These are phyloP conservation scores for Mycena belliarum DNA, from an alignment of 768 basidiomycete species.

Conservation along the genomic window DNA sequence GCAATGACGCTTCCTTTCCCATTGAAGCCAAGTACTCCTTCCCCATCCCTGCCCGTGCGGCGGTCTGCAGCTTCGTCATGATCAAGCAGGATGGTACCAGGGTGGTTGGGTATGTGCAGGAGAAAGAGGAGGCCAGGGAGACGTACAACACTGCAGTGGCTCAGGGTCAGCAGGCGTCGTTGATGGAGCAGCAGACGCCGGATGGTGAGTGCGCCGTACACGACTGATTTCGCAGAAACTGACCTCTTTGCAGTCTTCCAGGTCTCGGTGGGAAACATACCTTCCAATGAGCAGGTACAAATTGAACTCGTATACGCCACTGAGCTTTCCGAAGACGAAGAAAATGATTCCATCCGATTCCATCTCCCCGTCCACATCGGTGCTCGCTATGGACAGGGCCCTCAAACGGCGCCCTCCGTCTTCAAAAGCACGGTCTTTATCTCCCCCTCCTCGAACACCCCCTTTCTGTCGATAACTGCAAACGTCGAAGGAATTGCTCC, in stretches of 20 bases:
- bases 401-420: background rate
- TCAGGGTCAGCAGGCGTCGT: slow-evolving; percentile 13
- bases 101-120: slow-evolving; percentile 15
- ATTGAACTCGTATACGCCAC: slow-evolving; percentile 16
- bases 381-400: slow-evolving; percentile 15
- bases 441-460: background rate
- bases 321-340: slow-evolving; percentile 13
- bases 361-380: slow-evolving; percentile 11
- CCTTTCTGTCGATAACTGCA: slow-evolving; percentile 9
- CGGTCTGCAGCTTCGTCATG: slow-evolving; percentile 10
- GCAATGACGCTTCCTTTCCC: slow-evolving; percentile 4
- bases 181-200: slow-evolving; percentile 10
- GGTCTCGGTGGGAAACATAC: slow-evolving; percentile 12
- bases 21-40: slow-evolving; percentile 19
- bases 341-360: slow-evolving; percentile 11
- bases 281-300: slow-evolving; percentile 5
- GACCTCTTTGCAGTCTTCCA: slow-evolving; percentile 13
- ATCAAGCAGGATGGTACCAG: slow-evolving; percentile 18
- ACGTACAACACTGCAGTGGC: slow-evolving; percentile 10
- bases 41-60: slow-evolving; percentile 11
- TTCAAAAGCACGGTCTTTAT: background rate
- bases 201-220: slow-evolving; percentile 8
- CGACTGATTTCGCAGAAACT: background rate
- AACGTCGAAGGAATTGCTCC: slow-evolving; percentile 15
- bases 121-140: slow-evolving; percentile 16